Evolutionary conservation across 306 rosid genomes (phyloP).

Genomic region (Gastrolobium bilobum): DNA sequence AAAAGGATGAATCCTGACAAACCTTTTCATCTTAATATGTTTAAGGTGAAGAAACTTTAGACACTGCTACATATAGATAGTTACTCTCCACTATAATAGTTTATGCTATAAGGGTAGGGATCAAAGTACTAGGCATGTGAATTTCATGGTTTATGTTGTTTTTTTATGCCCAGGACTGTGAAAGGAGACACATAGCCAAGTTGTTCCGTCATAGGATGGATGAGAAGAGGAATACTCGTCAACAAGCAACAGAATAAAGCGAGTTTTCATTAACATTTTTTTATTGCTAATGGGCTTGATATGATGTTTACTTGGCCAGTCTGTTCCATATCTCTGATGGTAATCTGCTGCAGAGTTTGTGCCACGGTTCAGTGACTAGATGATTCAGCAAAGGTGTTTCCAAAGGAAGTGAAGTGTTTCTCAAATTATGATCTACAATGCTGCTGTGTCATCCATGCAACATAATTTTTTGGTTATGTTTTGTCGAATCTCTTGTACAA

Average conservation of each 20-base stretch:
- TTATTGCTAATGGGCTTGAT: conserved; percentile 39
- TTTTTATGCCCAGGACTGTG: conserved; percentile 76
- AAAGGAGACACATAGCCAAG: conserved; percentile 92
- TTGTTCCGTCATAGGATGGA: conserved; percentile 86
- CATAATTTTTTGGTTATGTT: conserved; percentile 50
- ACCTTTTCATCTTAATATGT: conserved; percentile 90
- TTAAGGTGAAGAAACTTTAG: conserved; percentile 74
- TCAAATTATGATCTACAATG: conserved; percentile 39
- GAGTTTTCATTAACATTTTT: conserved; percentile 35
- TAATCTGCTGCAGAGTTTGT: conserved; percentile 49
- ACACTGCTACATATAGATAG: conserved; percentile 29
- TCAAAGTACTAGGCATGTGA: conserved; percentile 14
- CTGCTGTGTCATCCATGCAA: conserved; percentile 47
- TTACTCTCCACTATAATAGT: conserved; percentile 18
- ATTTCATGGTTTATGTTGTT: conserved; percentile 37
- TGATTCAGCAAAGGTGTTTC: conserved; percentile 43
- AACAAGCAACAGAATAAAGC: conserved; percentile 50
- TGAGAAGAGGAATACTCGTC: conserved; percentile 61
- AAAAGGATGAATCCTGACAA: conserved; percentile 88
- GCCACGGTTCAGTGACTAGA: conserved; percentile 44
- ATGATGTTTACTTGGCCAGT: conserved; percentile 38
- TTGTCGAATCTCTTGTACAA: conserved; percentile 49
- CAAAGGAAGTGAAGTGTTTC: conserved; percentile 40
- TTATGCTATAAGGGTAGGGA: background rate
- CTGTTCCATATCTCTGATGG: conserved; percentile 47